A percentile compares a stretch with the other conserved stretches of the same genome.
phyloP scores from a whole-genome alignment of 192 early-diverging fungal species.

The Cetraspora pellucida region DNA sequence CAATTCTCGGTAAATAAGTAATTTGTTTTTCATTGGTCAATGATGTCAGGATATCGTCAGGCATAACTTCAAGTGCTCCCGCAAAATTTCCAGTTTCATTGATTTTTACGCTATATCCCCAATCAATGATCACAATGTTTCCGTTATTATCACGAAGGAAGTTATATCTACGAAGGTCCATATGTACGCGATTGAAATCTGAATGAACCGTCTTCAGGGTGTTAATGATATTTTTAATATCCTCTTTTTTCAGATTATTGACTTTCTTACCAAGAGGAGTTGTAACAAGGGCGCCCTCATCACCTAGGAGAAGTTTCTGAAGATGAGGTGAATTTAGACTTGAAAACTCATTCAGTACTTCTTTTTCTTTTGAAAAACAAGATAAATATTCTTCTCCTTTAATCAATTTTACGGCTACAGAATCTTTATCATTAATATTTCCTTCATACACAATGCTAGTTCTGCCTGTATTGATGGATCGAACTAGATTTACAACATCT shows the following conservation, averaged over 20 bases:
- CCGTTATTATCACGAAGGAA: slow-evolving; percentile 17
- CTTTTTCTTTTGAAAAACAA: slow-evolving; percentile 15
- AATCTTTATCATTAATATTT: slow-evolving; percentile 2
- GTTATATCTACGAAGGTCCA: slow-evolving; percentile 20
- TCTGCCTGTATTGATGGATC: slow-evolving; percentile 5
- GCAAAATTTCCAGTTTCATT: background rate
- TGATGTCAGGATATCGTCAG: slow-evolving; percentile 2
- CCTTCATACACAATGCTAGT: slow-evolving; percentile 30
- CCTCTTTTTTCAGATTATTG: background rate
- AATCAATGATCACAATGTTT: slow-evolving; percentile 24
- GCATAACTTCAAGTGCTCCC: slow-evolving; percentile 21
- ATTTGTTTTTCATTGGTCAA: background rate
- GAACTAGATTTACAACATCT: background rate
- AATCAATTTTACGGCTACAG: slow-evolving; percentile 26
- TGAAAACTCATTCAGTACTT: background rate
- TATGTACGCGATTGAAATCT: background rate
- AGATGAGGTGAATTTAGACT: slow-evolving; percentile 6
- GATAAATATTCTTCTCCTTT: slow-evolving; percentile 2
- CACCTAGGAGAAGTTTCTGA: background rate
- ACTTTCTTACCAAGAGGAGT: slow-evolving; percentile 9
- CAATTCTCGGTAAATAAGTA: background rate
- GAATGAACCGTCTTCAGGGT: background rate
- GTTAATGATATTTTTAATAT: slow-evolving; percentile 18
- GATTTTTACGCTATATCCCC: slow-evolving; percentile 23
- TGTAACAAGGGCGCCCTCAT: background rate